These are phyloP conservation scores for Kingdonia uniflora DNA, from an alignment of 164 flowering plant species.

Conservation along the genomic window DNA sequence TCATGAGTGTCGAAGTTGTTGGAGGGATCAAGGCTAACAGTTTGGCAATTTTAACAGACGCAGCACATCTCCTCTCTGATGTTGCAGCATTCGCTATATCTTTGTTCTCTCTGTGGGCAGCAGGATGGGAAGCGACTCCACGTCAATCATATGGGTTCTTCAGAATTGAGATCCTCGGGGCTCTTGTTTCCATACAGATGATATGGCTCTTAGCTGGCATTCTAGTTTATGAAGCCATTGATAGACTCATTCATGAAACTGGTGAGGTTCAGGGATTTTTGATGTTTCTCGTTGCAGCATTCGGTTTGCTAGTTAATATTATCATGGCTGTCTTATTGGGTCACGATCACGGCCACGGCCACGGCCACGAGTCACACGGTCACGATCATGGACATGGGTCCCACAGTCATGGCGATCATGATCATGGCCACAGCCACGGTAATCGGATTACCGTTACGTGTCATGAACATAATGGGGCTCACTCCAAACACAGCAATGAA, in stretches of 20 bases:
- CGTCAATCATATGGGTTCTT: constrained; percentile 84
- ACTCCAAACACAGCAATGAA: background rate
- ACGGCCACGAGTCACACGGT: constrained; percentile 26
- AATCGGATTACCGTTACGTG: no score
- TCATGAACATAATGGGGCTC: constrained; percentile 1
- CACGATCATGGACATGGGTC: constrained; percentile 18
- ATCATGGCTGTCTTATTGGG: constrained; percentile 72
- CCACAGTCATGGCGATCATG: constrained; percentile 13
- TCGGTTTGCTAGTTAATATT: constrained; percentile 70
- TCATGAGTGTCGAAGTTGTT: constrained; percentile 70
- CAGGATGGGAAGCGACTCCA: constrained; percentile 94
- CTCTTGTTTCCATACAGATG: constrained; percentile 82
- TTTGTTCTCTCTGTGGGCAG: constrained; percentile 77
- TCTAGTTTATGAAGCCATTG: constrained; percentile 79
- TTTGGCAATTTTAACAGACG: constrained; percentile 82
- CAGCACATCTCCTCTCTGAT: constrained; percentile 80
- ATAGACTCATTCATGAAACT: constrained; percentile 38
- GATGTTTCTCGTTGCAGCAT: constrained; percentile 73
- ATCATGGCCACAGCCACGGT: constrained; percentile 8
- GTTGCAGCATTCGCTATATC: constrained; percentile 93
- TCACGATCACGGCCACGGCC: constrained; percentile 39
- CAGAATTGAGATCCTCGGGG: constrained; percentile 81
- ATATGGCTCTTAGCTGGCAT: constrained; percentile 89
- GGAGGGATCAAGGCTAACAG: constrained; percentile 91
- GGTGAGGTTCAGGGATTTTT: constrained; percentile 69